phyloP scores from a whole-genome alignment of 306 rosid genomes.

The Trifolium dubium region DNA sequence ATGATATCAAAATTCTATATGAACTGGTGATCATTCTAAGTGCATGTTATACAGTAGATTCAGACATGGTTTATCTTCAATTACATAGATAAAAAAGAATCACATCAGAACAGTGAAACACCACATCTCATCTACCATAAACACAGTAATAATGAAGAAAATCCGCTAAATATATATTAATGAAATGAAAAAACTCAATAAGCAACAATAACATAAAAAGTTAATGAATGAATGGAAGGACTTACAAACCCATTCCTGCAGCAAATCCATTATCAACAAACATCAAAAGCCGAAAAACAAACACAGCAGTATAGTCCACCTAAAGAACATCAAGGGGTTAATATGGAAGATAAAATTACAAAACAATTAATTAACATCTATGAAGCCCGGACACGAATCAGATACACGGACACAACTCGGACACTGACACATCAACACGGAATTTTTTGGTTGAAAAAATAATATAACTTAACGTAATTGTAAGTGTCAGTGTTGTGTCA shows the following conservation, averaged over 20 bases:
- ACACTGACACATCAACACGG: no score
- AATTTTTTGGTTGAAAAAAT: no score
- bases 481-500: no score
- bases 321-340: constrained; percentile 39
- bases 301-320: constrained; percentile 94
- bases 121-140: neutral
- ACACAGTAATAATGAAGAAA: constrained; percentile 25
- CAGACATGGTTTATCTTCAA: constrained; percentile 8
- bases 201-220: constrained; percentile 32
- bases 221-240: constrained; percentile 42
- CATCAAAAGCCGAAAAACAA: constrained; percentile 93
- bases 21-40: constrained; percentile 17
- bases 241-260: constrained; percentile 99
- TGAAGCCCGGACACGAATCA: no score
- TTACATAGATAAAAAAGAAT: neutral
- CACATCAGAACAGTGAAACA: constrained; percentile 1
- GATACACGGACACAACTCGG: no score
- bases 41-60: neutral
- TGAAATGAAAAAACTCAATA: neutral
- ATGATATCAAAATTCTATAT: constrained; percentile 21
- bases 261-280: constrained; percentile 96
- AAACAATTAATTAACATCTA: no score
- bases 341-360: neutral
- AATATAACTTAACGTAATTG: no score
- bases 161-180: neutral